Conservation (phyloP, 2,329 filamentous ascomycete species). For the Phialemoniopsis sp. region DNA sequence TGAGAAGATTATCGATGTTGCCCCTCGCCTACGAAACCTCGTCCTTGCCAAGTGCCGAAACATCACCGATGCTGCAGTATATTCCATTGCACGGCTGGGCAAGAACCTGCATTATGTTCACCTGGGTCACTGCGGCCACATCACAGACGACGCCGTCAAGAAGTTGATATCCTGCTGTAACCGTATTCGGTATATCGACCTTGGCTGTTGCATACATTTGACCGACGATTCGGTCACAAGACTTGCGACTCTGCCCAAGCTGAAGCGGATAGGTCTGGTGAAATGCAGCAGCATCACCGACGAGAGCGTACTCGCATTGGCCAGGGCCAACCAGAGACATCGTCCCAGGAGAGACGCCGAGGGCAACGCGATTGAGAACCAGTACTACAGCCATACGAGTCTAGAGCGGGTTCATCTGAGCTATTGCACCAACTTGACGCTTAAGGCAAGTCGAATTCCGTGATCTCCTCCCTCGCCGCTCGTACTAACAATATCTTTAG, state of each 20-base stretch:
- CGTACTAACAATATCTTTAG: conserved; percentile 42
- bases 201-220: conserved; percentile 88
- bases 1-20: conserved; percentile 79
- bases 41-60: conserved; percentile 92
- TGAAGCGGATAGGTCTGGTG: conserved; percentile 90
- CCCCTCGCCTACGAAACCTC: conserved; percentile 85
- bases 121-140: conserved; percentile 85
- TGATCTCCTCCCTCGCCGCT: neutral
- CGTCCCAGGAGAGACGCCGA: conserved; percentile 43
- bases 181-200: conserved; percentile 92
- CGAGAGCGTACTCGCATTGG: conserved; percentile 79
- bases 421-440: conserved; percentile 83
- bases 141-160: conserved; percentile 86
- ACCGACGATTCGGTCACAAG: conserved; percentile 84
- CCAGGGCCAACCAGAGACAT: conserved; percentile 59
- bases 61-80: conserved; percentile 84
- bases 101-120: conserved; percentile 98
- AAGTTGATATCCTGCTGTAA: conserved; percentile 82
- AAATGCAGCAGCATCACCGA: conserved; percentile 93
- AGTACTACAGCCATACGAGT: conserved; percentile 56
- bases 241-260: conserved; percentile 81
- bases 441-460: conserved; percentile 57
- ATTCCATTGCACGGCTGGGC: conserved; percentile 81
- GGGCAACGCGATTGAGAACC: conserved; percentile 42
- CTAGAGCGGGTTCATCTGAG: conserved; percentile 93